These are phyloP conservation scores for Hypomontagnella submonticulosa DNA, from an alignment of 495 filamentous ascomycete genomes.

Conservation along the genomic window DNA sequence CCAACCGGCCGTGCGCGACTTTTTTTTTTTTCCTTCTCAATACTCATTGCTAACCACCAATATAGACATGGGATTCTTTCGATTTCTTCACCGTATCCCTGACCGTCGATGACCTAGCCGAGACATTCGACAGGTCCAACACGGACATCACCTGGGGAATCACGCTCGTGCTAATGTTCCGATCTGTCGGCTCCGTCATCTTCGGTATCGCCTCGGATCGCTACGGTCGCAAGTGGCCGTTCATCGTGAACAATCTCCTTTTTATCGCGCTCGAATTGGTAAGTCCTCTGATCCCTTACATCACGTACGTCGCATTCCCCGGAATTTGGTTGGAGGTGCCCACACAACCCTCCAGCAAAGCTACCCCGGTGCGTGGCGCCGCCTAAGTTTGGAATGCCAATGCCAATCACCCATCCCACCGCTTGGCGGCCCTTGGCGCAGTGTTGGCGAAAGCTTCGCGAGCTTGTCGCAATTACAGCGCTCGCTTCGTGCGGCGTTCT, in stretches of 20 bases:
- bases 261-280: slow-evolving; percentile 82
- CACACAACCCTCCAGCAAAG: slow-evolving; percentile 21
- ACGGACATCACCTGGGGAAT: slow-evolving; percentile 92
- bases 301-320: slow-evolving; percentile 11
- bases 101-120: slow-evolving; percentile 73
- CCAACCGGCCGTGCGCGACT: slow-evolving; percentile 15
- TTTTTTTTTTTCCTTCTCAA: neutral
- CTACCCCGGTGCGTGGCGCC: slow-evolving; percentile 27
- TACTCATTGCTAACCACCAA: slow-evolving; percentile 11
- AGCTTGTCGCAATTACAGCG: slow-evolving; percentile 9
- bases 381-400: slow-evolving; percentile 24
- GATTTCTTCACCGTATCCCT: slow-evolving; percentile 93
- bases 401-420: slow-evolving; percentile 29
- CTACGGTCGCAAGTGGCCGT: slow-evolving; percentile 90
- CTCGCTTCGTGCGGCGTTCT: slow-evolving; percentile 2
- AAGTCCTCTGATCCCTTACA: slow-evolving; percentile 33
- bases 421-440: slow-evolving; percentile 48
- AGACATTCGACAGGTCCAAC: slow-evolving; percentile 71
- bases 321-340: slow-evolving; percentile 24
- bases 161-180: slow-evolving; percentile 84
- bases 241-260: slow-evolving; percentile 82
- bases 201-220: slow-evolving; percentile 87
- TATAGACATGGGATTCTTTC: slow-evolving; percentile 83
- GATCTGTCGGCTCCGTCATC: slow-evolving; percentile 74
- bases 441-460: slow-evolving; percentile 50